Base-by-base conservation (phyloP, 2,329 filamentous ascomycete species). In the Cladophialophora chaetospira region DNA sequence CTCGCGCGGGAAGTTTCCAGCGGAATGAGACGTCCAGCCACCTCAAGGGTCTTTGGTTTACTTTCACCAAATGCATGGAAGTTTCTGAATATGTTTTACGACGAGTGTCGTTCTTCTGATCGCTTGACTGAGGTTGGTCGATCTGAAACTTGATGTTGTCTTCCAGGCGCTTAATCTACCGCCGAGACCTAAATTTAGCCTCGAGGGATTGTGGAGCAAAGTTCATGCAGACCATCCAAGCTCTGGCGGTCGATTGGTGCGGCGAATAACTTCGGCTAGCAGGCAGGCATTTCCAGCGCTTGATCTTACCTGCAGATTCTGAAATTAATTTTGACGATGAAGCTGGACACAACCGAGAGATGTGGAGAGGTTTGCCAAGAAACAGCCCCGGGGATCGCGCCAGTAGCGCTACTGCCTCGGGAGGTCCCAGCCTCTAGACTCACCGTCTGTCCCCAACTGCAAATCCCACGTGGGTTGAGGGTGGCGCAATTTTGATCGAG, bases 121-220 rank as follows among this genome's bases (percentile, higher is more conserved):
- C 8, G 11, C 33, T 55, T 29, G 53, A 50, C 15, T 44, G 53
- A 55, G 44, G 53, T 50, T 35, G 53, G 45, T 42, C 33, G 25
- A 55, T 17, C 15, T 50, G 45, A 55, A 55, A 50, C 53, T 36
- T 15, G 17, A 19, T 19, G 42, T 28, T 28, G 33, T 43, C 38
- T 4, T 15, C 35, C 23, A 50, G 53, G 53, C 53, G 53, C 45
- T 55, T 55, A 55, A 35, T 43, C 15, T 53, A 17, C 35, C 23
- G 19, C 17, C 15, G 38, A 21, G n/a, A 17, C 49, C 50, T 53
- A 53, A 44, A 53, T 38, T 53, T 53, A 53, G 50, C 50, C 19
- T 25, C 21, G 21, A 28, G 26, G 21, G 15, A 31, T 33, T 45
- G 29, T 25, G 28, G 13, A 36, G 21, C 50, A 11, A 35, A 45